phyloP scores from a whole-genome alignment of 108 stramenopile genomes.

The Fistulifera solaris region DNA sequence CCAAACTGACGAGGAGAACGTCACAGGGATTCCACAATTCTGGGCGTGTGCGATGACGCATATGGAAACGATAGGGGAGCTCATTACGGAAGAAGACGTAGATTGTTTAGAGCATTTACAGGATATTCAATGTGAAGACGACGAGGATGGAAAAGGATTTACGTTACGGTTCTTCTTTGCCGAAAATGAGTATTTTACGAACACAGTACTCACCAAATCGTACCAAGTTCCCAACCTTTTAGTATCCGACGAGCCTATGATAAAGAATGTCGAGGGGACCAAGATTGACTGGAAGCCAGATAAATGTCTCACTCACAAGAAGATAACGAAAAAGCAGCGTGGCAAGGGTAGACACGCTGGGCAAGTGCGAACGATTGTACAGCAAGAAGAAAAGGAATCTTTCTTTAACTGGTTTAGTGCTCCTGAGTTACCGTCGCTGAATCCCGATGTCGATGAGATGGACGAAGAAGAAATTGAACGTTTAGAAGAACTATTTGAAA shows the following conservation, averaged over 20 bases:
- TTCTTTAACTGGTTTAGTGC: conserved; percentile 90
- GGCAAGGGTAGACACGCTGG: conserved; percentile 78
- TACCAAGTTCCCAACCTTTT: conserved; percentile 89
- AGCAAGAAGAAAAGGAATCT: conserved; percentile 66
- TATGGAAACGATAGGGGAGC: conserved; percentile 57
- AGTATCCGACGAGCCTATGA: conserved; percentile 84
- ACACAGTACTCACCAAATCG: conserved; percentile 72
- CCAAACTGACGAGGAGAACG: conserved; percentile 12
- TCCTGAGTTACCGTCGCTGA: conserved; percentile 55
- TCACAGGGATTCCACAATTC: conserved; percentile 80
- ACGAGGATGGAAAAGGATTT: conserved; percentile 80
- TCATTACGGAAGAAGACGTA: conserved; percentile 75
- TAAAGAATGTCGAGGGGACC: conserved; percentile 77
- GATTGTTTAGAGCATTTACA: conserved; percentile 64
- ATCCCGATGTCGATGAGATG: conserved; percentile 32
- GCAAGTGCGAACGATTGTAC: conserved; percentile 65
- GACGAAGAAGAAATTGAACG: conserved; percentile 78
- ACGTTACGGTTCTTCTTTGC: conserved; percentile 79
- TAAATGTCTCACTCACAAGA: conserved; percentile 45
- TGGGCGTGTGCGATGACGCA: conserved; percentile 76
- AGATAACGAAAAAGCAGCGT: conserved; percentile 72
- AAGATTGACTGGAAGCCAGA: conserved; percentile 80
- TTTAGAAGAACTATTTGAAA: conserved; percentile 74
- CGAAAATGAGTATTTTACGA: conserved; percentile 81
- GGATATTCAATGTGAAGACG: conserved; percentile 65